Conservation (phyloP, 1,139 yeast species). For the Suhomyces guaymorum region DNA sequence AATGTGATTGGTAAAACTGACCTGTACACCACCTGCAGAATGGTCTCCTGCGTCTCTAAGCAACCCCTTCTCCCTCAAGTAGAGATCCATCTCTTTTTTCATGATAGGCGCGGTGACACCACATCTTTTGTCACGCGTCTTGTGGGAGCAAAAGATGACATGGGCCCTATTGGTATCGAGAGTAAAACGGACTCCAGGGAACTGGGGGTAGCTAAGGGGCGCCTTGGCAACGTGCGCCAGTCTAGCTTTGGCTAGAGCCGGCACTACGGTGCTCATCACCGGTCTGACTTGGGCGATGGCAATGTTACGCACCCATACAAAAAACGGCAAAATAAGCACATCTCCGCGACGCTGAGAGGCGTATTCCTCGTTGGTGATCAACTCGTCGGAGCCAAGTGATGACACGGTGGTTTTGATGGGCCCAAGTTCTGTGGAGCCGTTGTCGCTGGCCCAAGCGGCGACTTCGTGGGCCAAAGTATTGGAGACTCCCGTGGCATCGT, state of each 20-base stretch:
- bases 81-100: slow-evolving; percentile 74
- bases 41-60: slow-evolving; percentile 74
- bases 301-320: slow-evolving; percentile 66
- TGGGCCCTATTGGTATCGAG: slow-evolving; percentile 49
- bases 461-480: slow-evolving; percentile 56
- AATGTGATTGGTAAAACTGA: slow-evolving; percentile 75
- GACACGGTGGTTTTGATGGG: slow-evolving; percentile 54
- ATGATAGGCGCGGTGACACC: slow-evolving; percentile 94
- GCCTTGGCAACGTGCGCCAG: slow-evolving; percentile 18
- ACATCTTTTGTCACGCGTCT: slow-evolving; percentile 88
- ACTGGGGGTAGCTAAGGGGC: slow-evolving; percentile 13
- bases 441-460: slow-evolving; percentile 44
- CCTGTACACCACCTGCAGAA: slow-evolving; percentile 71
- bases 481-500: slow-evolving; percentile 60
- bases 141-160: slow-evolving; percentile 82
- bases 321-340: slow-evolving; percentile 72
- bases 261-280: slow-evolving; percentile 50
- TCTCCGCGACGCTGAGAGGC: slow-evolving; percentile 50
- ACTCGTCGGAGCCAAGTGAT: slow-evolving; percentile 44
- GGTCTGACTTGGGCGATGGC: slow-evolving; percentile 42
- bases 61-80: slow-evolving; percentile 66
- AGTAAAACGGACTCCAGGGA: slow-evolving; percentile 21
- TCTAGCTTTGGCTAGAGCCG: slow-evolving; percentile 34
- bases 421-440: slow-evolving; percentile 19
- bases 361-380: slow-evolving; percentile 43